A percentile compares a stretch with the other conserved stretches of the same genome.
phyloP scores from a whole-genome alignment of 805 yeast genomes.

The Ogataea nonfermentans region DNA sequence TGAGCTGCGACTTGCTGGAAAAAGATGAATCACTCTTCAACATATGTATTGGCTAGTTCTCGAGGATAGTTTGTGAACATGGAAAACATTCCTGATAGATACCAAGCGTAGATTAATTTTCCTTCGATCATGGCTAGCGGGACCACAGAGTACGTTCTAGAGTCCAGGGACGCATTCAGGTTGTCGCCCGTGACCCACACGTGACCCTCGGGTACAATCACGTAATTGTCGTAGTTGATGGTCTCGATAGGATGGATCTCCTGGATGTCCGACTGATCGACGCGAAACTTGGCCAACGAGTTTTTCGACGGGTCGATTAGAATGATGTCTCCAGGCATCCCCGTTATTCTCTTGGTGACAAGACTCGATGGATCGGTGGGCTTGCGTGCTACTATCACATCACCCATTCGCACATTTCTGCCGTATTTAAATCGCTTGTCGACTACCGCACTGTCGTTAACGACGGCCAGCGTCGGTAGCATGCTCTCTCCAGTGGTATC shows the following conservation, averaged over 20 bases:
- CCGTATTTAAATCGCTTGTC: conserved; percentile 65
- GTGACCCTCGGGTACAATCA: conserved; percentile 89
- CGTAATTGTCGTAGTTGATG: conserved; percentile 45
- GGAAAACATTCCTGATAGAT: conserved; percentile 36
- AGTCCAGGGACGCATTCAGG: conserved; percentile 80
- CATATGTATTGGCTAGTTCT: conserved; percentile 51
- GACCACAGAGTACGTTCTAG: conserved; percentile 83
- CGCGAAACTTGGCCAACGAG: conserved; percentile 37
- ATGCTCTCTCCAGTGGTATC: conserved; percentile 91
- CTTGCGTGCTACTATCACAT: conserved; percentile 80
- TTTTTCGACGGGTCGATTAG: conserved; percentile 74
- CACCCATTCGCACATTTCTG: conserved; percentile 71
- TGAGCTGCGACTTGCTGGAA: conserved; percentile 29
- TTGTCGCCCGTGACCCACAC: conserved; percentile 98
- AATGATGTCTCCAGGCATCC: conserved; percentile 92
- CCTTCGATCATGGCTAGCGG: conserved; percentile 90
- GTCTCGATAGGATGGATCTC: conserved; percentile 19
- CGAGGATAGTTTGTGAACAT: conserved; percentile 46
- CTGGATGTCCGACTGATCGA: conserved; percentile 10
- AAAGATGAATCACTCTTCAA: conserved; percentile 33
- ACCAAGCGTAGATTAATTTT: conserved; percentile 72
- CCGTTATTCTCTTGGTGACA: conserved; percentile 91
- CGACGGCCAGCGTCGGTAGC: conserved; percentile 82
- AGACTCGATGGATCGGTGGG: conserved; percentile 85
- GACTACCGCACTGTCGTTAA: conserved; percentile 77